Base-by-base conservation (phyloP, 306 rosid species). In the Coriaria nepalensis region DNA sequence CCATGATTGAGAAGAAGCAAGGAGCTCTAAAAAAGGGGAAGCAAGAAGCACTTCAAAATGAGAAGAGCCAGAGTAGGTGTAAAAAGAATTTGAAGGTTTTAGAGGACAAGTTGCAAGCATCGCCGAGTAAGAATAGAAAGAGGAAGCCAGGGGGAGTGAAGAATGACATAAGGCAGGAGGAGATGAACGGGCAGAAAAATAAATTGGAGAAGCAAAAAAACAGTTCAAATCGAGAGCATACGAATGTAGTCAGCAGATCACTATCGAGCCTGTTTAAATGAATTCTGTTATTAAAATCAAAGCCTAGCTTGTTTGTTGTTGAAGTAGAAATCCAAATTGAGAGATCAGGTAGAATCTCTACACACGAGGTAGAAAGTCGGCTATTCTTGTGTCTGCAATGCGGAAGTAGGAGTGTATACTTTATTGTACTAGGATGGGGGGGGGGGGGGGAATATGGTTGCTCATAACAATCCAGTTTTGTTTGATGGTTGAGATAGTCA, bases 241-340 rank as follows among this genome's bases (percentile, higher is more conserved):
- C 33, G 1, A 42, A 49, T 40, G 33, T 35, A 51, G 47, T 44
- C 6, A 41, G 42, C 49, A n/a, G 55, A 53, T 42, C 49, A 15
- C 70, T 76, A n/a, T 86, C 79, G 38, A 60, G 76, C 63, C 68
- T 79, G 62, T 79, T 79, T 57, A 67, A 59, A 66, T 45, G 64
- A 78, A 32, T 12, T 12, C 14, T 35, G 45, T 32, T 47, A 32
- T 8, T 7, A 14, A 15, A 47, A 38, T 38, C 46, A 47, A 38
- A 36, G 29, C 33, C 38, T 29, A 38, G 7, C 37, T 10, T 35
- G 29, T 20, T 20, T 20, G 2, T 3, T 20, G 3, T 20, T 20
- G 29, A 20, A 20, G 29, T 20, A 20, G 29, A 20, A 20, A 20
- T 20, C 29, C 1, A 20, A 20, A 20, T 20, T 20, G 29, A 20